Evolutionary conservation across 371 early-diverging fungal genomes (phyloP), one percentile per base, ranked within the genome.

Genomic region (Circinella minor): DNA sequence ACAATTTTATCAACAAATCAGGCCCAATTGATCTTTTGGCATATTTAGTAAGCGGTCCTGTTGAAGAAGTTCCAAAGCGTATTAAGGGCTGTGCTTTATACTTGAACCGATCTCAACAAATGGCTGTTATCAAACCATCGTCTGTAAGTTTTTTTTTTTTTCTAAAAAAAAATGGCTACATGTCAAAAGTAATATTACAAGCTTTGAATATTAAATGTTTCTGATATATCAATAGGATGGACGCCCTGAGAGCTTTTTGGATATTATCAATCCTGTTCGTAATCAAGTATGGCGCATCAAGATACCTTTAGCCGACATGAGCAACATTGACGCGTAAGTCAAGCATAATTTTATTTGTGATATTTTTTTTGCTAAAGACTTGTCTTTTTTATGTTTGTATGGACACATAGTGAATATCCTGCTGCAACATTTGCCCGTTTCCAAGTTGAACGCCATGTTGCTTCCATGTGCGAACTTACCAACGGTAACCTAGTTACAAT

Each of bases 401-500:
- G 15, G 5, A 51, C 8, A 34, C 46, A n/a, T 66, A 69, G 10
- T 43, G 59, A 65, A 27, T 51, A 43, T 65, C 83, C 84, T 37
- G 65, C 77, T 3, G 75, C 84, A 8, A 81, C 77, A 18, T 84
- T 85, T 70, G 78, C 78, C 39, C 78, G 83, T 1, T 80, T 84
- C 65, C 85, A 87, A 61, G 75, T 86, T 4, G 88, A 88, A 9
- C 80, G 88, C 27, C 68, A 72, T 27, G 86, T 75, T 4, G 89
- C 88, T 13, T 79, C 84, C 38, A 82, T 92, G 83, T 76, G 86
- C 7, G 93, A 93, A 67, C 79, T 92, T 8, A 62, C 79, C n/a
- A 84, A 91, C 62, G 92, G 92, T 5, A 74, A 85, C 17, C 72
- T 93, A 37, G 80, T 91, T 51, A 90, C 90, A 1, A 83, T 91